Base-by-base conservation (phyloP, 2,329 filamentous ascomycete species). In the Claviceps fusiformis region DNA sequence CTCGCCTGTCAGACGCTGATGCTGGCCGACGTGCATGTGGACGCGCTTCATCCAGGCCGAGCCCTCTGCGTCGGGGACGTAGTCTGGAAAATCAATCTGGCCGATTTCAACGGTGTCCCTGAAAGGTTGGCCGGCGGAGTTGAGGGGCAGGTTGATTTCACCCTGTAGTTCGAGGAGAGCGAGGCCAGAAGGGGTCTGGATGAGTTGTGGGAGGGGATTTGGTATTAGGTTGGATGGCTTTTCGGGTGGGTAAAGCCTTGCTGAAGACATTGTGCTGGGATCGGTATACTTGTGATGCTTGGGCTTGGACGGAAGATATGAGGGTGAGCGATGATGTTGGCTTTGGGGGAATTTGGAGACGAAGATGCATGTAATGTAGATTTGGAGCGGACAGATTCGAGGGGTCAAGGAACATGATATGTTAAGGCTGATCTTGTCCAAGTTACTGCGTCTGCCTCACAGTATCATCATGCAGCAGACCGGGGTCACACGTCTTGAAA, bases 131-230 rank as follows among this genome's bases (percentile, higher is more conserved):
- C 67, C 60, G 53, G 72, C 62, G 10, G 62, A 59, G 29, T 70
- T 64, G 2, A 71, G 59, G 8, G 89, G 84, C 1, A 90, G 75
- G 68, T 95, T 92, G 71, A 98, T 85, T 15, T 82, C 89, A 58
- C 91, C 93, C 74, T 98, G 93, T 15, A 98, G 81, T 72, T 97
- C 93, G 56, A 98, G 76, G 49, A 98, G 77, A 19, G 92, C 92
- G 45, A 96, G 80, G 52, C 93, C 93, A 0, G 87, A 84, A 0
- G 93, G 93, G 0, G 92, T 96, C 62, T 91, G 87, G 17, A 97
- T 80, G 59, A 95, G 77, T n/a, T 79, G 69, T 1, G 93, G 93
- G 5, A 97, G 80, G 4, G 87, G 83, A 56, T 70, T 78, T 1
- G 63, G 54, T n/a, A 59, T 46, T 6, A 62, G 33, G n/a, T 58